phyloP scores from a whole-genome alignment of 192 early-diverging fungal species.

The Entomortierella lignicola region DNA sequence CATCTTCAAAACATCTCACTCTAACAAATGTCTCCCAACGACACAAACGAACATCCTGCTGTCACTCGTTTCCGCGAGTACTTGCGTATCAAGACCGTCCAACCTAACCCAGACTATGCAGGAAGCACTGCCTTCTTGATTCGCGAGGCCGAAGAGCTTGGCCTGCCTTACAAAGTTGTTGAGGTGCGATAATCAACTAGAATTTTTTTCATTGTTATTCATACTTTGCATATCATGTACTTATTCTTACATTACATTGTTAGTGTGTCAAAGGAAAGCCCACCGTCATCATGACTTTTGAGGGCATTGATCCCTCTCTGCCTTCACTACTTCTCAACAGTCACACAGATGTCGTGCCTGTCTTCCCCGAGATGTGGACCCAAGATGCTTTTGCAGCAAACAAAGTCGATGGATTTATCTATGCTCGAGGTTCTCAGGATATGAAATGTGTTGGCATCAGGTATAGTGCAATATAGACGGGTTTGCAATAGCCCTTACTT shows the following conservation, averaged over 20 bases:
- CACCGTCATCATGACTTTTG: constrained; percentile 77
- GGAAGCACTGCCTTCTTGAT: constrained; percentile 71
- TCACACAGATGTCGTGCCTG: constrained; percentile 94
- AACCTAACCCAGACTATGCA: constrained; percentile 86
- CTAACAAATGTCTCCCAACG: constrained; percentile 13
- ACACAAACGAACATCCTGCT: constrained; percentile 59
- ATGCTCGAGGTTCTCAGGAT: constrained; percentile 89
- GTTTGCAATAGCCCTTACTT: no score
- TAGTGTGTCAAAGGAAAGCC: constrained; percentile 77
- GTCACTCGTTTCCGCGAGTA: constrained; percentile 84
- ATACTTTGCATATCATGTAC: not conserved
- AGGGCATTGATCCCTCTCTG: constrained; percentile 66
- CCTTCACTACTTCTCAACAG: constrained; percentile 82
- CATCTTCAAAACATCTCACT: not conserved
- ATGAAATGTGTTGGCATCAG: constrained; percentile 91
- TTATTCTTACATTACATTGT: constrained; percentile 11
- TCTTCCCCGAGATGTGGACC: constrained; percentile 79
- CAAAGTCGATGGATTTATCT: constrained; percentile 73
- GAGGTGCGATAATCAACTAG: constrained; percentile 42
- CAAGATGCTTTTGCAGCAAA: constrained; percentile 81
- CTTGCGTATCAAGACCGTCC: constrained; percentile 87
- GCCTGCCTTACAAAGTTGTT: constrained; percentile 63
- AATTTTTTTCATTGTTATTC: not conserved
- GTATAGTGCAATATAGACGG: constrained; percentile 17
- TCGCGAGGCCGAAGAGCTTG: constrained; percentile 76